These are phyloP conservation scores for Rhizopus sp. DNA, from an alignment of 371 early-diverging fungal genomes.

Conservation along the genomic window DNA sequence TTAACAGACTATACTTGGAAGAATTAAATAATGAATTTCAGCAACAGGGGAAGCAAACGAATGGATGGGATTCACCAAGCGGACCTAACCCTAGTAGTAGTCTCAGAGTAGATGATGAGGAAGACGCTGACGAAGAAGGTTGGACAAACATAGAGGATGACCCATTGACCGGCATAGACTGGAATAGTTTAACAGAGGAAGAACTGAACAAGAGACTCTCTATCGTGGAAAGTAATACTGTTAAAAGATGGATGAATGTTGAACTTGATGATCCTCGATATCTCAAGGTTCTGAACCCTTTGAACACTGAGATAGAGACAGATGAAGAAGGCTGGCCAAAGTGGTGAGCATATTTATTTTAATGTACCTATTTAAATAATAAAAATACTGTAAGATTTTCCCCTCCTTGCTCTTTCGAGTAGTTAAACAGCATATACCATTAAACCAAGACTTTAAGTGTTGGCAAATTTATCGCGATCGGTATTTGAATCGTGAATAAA, in stretches of 20 bases:
- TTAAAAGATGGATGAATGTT: slow-evolving; percentile 37
- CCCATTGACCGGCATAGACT: slow-evolving; percentile 41
- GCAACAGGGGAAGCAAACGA: not conserved
- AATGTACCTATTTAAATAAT: not conserved
- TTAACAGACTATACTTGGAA: slow-evolving; percentile 33
- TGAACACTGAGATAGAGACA: slow-evolving; percentile 20
- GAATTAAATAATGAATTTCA: slow-evolving; percentile 32
- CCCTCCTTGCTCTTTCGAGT: too few species aligned
- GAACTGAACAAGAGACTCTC: slow-evolving; percentile 37
- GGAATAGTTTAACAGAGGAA: slow-evolving; percentile 38
- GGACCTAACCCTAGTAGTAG: not conserved
- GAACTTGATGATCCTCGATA: slow-evolving; percentile 41
- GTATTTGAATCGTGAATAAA: too few species aligned
- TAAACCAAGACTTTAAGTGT: too few species aligned
- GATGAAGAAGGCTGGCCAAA: slow-evolving; percentile 32
- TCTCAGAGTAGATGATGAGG: not conserved
- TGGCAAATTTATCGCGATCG: too few species aligned
- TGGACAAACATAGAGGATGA: slow-evolving; percentile 20
- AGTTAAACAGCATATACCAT: too few species aligned
- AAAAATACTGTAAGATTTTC: too few species aligned
- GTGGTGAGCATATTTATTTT: not conserved
- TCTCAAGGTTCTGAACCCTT: slow-evolving; percentile 37
- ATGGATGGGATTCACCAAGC: slow-evolving; percentile 39
- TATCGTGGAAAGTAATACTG: slow-evolving; percentile 37
- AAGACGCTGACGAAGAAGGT: slow-evolving; percentile 32